Evolutionary conservation across 2,329 filamentous ascomycete species (phyloP), one percentile per base, ranked within the genome.

Genomic region (Salinomyces thailandicus): DNA sequence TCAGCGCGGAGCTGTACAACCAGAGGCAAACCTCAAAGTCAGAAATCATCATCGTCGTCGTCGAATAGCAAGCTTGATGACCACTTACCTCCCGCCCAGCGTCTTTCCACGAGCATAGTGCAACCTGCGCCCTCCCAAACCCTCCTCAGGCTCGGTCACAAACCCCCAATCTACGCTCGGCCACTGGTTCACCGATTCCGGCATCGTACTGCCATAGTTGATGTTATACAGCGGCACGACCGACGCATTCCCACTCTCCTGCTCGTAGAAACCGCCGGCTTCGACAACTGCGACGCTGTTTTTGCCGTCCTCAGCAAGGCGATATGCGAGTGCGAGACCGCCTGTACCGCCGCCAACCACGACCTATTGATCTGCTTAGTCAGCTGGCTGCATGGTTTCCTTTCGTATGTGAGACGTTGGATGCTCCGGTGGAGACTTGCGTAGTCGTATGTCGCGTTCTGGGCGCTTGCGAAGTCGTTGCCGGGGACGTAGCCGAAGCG

Each of bases 31-130:
- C n/a, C n/a, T n/a, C n/a, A n/a, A n/a, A n/a, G n/a, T n/a, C n/a
- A n/a, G n/a, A n/a, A n/a, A n/a, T n/a, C n/a, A n/a, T n/a, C n/a
- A n/a, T n/a, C n/a, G n/a, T n/a, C n/a, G n/a, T n/a, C n/a, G n/a
- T n/a, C n/a, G n/a, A n/a, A n/a, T n/a, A n/a, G n/a, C n/a, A n/a
- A n/a, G n/a, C n/a, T n/a, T n/a, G n/a, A n/a, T n/a, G n/a, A n/a
- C 43, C 16, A 52, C 50, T 33, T 31, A 42, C 36, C 36, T 46
- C 18, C 55, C 52, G 18, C 52, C 54, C 2, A 57, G 42, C 18
- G 42, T 46, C 36, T 53, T 54, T 22, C 55, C 55, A 26, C 52
- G 45, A 20, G 48, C 46, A 44, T 55, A 58, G 18, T 48, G 48
- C 2, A 54, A 32, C 3, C 14, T 38, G 14, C 33, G 16, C 3